Evolutionary conservation across 2,329 filamentous ascomycete species (phyloP).

Genomic region (Ophiocordyceps unilateralis): DNA sequence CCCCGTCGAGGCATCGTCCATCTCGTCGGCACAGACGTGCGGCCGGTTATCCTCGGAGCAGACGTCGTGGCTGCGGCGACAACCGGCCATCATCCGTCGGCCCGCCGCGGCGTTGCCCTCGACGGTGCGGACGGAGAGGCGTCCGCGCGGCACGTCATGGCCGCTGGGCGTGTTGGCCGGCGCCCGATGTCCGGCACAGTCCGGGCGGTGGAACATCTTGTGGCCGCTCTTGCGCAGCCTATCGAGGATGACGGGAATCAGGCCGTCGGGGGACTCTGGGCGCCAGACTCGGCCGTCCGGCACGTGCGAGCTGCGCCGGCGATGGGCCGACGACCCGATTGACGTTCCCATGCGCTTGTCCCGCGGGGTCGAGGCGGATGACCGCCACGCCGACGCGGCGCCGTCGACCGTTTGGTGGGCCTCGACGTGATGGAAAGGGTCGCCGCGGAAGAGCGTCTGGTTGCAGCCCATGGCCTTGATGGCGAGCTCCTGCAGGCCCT

Average conservation of each 20-base stretch:
- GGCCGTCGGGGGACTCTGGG: constrained; percentile 3
- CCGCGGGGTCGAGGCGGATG: background rate
- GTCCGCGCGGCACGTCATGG: too few relatives aligned
- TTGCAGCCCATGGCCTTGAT: constrained; percentile 4
- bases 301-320: constrained; percentile 10
- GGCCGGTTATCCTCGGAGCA: constrained; percentile 17
- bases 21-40: constrained; percentile 13
- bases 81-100: constrained; percentile 2
- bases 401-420: background rate
- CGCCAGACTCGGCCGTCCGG: constrained; percentile 2
- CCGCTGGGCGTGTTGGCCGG: background rate
- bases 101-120: constrained; percentile 3
- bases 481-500: constrained; percentile 3
- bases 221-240: constrained; percentile 12
- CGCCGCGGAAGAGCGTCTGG: constrained; percentile 7
- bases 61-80: constrained; percentile 4
- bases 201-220: constrained; percentile 8
- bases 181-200: constrained; percentile 2
- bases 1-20: constrained; percentile 2
- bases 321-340: constrained; percentile 9
- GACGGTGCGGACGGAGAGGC: background rate
- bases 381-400: background rate
- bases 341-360: constrained; percentile 8
- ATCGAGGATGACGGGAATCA: constrained; percentile 11
- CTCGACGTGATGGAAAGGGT: constrained; percentile 6